phyloP scores from a whole-genome alignment of 2,329 filamentous ascomycete species.

The Alternaria triticimaculans region DNA sequence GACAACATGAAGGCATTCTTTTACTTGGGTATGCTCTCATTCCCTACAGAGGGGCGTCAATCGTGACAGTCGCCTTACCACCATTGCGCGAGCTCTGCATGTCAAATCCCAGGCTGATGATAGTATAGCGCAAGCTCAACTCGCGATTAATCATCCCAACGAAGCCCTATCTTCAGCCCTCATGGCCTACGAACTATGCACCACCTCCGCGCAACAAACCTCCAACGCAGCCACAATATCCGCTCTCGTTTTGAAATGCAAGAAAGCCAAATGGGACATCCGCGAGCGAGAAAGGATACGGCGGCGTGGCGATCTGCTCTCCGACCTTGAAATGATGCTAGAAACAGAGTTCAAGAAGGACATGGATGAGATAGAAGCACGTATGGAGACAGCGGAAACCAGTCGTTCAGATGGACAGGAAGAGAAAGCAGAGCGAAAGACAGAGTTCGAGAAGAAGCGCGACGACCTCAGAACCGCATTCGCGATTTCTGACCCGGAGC shows the following conservation, averaged over 20 bases:
- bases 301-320: conserved; percentile 64
- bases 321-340: conserved; percentile 60
- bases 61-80: neutral
- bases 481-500: conserved; percentile 54
- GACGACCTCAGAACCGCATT: conserved; percentile 55
- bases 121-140: conserved; percentile 72
- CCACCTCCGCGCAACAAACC: conserved; percentile 62
- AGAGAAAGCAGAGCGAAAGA: conserved; percentile 56
- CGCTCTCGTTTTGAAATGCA: conserved; percentile 75
- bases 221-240: conserved; percentile 75
- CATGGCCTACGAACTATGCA: conserved; percentile 74
- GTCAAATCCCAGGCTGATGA: conserved; percentile 18
- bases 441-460: conserved; percentile 50
- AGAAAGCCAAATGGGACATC: conserved; percentile 85
- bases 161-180: conserved; percentile 75
- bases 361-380: conserved; percentile 49
- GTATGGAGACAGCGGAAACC: conserved; percentile 44
- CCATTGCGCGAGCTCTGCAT: neutral
- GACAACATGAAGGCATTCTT: conserved; percentile 81
- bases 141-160: conserved; percentile 74
- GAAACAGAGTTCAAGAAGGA: conserved; percentile 45
- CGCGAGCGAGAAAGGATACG: conserved; percentile 68
- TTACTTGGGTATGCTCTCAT: conserved; percentile 62
- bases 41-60: neutral
- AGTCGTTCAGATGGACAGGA: conserved; percentile 54